Evolutionary conservation across 805 yeast genomes (phyloP).

Genomic region (Candida cerambycidarum): DNA sequence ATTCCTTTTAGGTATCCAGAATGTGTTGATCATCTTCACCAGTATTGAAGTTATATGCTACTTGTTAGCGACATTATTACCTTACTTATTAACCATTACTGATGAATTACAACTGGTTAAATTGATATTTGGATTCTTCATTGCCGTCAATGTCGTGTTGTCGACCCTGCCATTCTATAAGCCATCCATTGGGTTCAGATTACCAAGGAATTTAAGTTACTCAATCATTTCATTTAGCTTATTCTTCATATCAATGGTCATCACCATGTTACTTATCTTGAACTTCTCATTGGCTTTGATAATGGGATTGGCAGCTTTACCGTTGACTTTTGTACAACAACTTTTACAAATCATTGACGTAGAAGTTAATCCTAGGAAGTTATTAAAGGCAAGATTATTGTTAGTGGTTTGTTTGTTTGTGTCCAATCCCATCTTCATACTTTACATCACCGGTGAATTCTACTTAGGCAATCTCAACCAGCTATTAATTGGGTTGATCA

Average conservation of each 20-base stretch:
- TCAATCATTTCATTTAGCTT: slow-evolving; percentile 49
- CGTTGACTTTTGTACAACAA: slow-evolving; percentile 62
- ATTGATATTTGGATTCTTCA: slow-evolving; percentile 19
- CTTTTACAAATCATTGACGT: slow-evolving; percentile 18
- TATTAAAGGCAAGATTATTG: slow-evolving; percentile 17
- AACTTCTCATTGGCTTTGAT: slow-evolving; percentile 80
- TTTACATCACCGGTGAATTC: slow-evolving; percentile 26
- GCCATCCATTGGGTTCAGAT: background rate
- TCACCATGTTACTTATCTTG: slow-evolving; percentile 73
- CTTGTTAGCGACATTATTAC: slow-evolving; percentile 25
- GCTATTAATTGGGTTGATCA: slow-evolving; percentile 51
- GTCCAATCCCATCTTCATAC: slow-evolving; percentile 52
- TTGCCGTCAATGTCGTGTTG: slow-evolving; percentile 14
- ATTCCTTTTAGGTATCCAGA: slow-evolving; percentile 23
- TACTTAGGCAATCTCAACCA: slow-evolving; percentile 26
- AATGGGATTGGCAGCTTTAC: slow-evolving; percentile 71
- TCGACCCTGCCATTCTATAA: slow-evolving; percentile 18
- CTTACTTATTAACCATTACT: slow-evolving; percentile 16
- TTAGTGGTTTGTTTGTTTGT: slow-evolving; percentile 37
- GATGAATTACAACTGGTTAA: slow-evolving; percentile 17
- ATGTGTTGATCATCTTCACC: slow-evolving; percentile 27
- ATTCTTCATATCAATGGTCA: slow-evolving; percentile 58
- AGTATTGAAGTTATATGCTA: slow-evolving; percentile 26
- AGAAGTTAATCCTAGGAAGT: slow-evolving; percentile 3
- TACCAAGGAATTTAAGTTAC: slow-evolving; percentile 24